phyloP scores from a whole-genome alignment of 495 filamentous ascomycete species.

The Chaetomium fimeti region DNA sequence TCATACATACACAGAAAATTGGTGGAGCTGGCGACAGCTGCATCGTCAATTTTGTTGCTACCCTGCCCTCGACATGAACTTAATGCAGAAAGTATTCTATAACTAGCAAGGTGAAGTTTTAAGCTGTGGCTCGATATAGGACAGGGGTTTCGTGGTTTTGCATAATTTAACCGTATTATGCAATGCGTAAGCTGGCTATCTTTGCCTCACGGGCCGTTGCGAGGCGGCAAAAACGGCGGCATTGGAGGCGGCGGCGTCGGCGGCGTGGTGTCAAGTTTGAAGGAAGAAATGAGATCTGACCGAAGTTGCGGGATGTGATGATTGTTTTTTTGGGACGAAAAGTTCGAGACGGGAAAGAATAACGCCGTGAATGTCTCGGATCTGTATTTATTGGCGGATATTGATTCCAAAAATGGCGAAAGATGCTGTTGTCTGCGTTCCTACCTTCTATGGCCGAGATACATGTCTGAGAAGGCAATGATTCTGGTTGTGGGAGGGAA shows the following conservation, averaged over 20 bases:
- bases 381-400: not conserved
- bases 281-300: not conserved
- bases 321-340: not conserved
- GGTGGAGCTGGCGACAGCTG: not conserved
- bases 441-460: not conserved
- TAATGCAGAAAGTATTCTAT: not conserved
- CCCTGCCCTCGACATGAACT: not conserved
- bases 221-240: not conserved
- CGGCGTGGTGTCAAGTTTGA: too few relatives aligned
- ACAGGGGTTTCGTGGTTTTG: not conserved
- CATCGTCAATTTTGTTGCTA: not conserved
- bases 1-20: not conserved
- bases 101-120: not conserved
- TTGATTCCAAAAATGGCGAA: not conserved
- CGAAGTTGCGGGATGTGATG: not conserved
- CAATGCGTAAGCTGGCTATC: not conserved
- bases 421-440: not conserved
- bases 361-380: not conserved
- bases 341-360: not conserved
- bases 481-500: not conserved
- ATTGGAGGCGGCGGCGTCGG: not conserved
- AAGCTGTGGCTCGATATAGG: not conserved
- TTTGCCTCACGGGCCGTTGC: constrained; percentile 4
- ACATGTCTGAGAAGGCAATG: not conserved
- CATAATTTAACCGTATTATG: not conserved